A percentile compares a stretch with the other conserved stretches of the same genome.
Evolutionary conservation across 106 monocot genomes (phyloP).

Genomic region (Ottelia alismoides): DNA sequence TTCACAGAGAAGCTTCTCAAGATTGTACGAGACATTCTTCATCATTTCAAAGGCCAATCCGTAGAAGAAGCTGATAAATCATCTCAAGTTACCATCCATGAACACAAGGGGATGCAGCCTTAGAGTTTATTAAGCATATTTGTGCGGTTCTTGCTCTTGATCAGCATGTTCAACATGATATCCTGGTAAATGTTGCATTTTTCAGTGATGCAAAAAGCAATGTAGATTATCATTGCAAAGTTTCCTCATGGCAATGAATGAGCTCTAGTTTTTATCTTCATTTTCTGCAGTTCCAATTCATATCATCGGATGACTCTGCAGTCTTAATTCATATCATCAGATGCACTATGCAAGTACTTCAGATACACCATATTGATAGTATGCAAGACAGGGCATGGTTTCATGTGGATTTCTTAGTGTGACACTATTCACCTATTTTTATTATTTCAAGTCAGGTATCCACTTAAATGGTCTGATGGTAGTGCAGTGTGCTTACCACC

Average conservation of each 20-base stretch:
- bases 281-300: too few relatives aligned
- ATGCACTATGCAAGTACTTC: too few relatives aligned
- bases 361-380: background rate
- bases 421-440: too few relatives aligned
- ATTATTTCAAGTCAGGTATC: too few relatives aligned
- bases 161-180: slow-evolving; percentile 72
- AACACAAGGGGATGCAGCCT: slow-evolving; percentile 50
- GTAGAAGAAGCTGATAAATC: slow-evolving; percentile 11
- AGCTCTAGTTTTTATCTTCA: too few relatives aligned
- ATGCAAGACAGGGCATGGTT: too few relatives aligned
- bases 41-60: slow-evolving; percentile 37
- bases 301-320: too few relatives aligned
- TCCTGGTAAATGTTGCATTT: slow-evolving; percentile 35
- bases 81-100: slow-evolving; percentile 3
- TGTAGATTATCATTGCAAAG: background rate
- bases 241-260: background rate
- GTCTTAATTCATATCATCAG: too few relatives aligned
- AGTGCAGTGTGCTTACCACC: too few relatives aligned
- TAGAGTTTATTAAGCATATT: slow-evolving; percentile 93
- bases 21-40: slow-evolving; percentile 61
- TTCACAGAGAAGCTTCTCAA: slow-evolving; percentile 75
- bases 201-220: background rate
- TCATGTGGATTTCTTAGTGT: too few relatives aligned
- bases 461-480: too few relatives aligned
- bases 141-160: slow-evolving; percentile 92